Evolutionary conservation across 1,139 yeast genomes (phyloP).

Genomic region (Candida pseudoviswanathii): DNA sequence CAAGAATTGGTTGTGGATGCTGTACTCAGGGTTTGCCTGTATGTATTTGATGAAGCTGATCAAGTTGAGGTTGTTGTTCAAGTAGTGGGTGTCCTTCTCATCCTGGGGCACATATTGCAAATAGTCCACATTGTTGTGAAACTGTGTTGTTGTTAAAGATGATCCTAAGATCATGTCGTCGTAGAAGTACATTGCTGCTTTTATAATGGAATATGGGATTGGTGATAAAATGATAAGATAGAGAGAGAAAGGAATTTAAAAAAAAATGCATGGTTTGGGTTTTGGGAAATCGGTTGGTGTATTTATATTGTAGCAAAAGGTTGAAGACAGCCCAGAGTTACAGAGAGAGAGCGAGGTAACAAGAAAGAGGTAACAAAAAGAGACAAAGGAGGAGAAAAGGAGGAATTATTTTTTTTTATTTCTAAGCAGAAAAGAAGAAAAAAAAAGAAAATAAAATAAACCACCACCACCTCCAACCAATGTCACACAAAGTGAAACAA

Average conservation of each 20-base stretch:
- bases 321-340: neutral
- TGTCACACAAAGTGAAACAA: neutral
- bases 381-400: neutral
- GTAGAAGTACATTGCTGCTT: conserved; percentile 12
- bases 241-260: neutral
- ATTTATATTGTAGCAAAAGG: neutral
- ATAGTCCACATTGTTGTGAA: conserved; percentile 41
- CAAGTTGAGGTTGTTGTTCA: conserved; percentile 23
- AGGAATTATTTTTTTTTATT: neutral
- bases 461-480: too few relatives aligned
- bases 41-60: conserved; percentile 26
- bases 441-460: neutral
- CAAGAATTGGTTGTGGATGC: conserved; percentile 13
- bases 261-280: neutral
- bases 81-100: conserved; percentile 11
- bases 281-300: conserved; percentile 1
- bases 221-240: neutral
- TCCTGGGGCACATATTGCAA: conserved; percentile 17
- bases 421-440: neutral
- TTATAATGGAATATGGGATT: neutral
- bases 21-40: conserved; percentile 22
- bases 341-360: neutral
- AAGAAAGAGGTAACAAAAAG: conserved; percentile 1
- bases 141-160: conserved; percentile 12
- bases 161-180: conserved; percentile 24